Evolutionary conservation across 2,329 filamentous ascomycete genomes (phyloP), one percentile per base, ranked within the genome.

Genomic region (Xylariaceae sp.): DNA sequence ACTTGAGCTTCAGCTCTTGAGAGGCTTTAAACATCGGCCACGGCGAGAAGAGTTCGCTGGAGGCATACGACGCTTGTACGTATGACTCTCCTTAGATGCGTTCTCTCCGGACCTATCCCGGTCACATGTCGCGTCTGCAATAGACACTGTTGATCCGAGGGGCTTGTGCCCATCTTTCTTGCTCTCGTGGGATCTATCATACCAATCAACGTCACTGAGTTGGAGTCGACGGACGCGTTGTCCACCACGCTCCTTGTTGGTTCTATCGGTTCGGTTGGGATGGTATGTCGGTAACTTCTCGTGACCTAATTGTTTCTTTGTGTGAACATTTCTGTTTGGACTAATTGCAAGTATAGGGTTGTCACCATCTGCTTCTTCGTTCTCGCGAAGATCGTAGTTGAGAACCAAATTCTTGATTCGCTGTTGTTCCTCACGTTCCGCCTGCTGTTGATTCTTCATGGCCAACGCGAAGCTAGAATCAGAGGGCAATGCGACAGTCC

Each of bases 121-220:
- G 6, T 6, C 22, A 26, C 22, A 26, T 6, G 6, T 11, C 22
- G 22, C 11, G 22, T 11, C 22, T 26, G 22, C 22, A 26, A 26
- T 6, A 26, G 22, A 26, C 22, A 11, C 11, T 6, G 22, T 6
- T 32, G 30, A 13, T n/a, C 4, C 15, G 13, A 7, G 13, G 16
- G 8, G 6, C 8, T 17, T 32, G 6, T 32, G 6, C 16, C 30
- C 13, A 13, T 28, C 46, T 12, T 39, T 45, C 26, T 45, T 51
- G 38, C 37, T 42, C 50, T 49, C 16, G 17, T 47, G 55, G 54
- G 56, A 50, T 45, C 40, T 53, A 45, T 52, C 72, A 71, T 91
- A 96, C 93, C 93, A 98, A 66, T 98, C 91, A 64, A 98, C 88
- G 66, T 98, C 93, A 66, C 89, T 95, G 45, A 97, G 78, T 63